These are phyloP conservation scores for Glycine latifolia DNA, from an alignment of 306 rosid species.

Conservation along the genomic window DNA sequence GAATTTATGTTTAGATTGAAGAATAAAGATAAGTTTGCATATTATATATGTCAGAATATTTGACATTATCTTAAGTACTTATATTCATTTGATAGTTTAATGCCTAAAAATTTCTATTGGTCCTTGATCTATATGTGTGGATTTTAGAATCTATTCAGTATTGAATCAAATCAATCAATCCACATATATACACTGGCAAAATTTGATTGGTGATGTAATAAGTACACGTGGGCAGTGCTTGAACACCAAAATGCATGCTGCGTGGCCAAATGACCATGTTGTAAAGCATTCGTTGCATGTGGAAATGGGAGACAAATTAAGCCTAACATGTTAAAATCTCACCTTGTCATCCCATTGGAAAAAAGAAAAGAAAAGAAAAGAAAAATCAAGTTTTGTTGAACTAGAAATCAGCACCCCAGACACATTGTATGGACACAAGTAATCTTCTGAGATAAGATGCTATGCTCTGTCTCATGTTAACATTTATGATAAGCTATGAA, in stretches of 20 bases:
- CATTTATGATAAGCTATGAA: constrained; percentile 51
- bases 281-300: constrained; percentile 40
- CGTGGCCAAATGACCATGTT: constrained; percentile 51
- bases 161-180: neutral
- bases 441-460: constrained; percentile 43
- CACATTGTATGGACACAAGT: constrained; percentile 48
- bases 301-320: constrained; percentile 36
- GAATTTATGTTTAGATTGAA: constrained; percentile 11
- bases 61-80: neutral
- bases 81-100: neutral
- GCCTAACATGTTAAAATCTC: constrained; percentile 17
- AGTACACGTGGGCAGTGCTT: constrained; percentile 53
- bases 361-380: neutral
- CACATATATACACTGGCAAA: neutral
- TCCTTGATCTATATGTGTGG: neutral
- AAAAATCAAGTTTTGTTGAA: neutral
- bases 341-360: neutral
- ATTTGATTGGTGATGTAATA: constrained; percentile 42
- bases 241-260: constrained; percentile 34
- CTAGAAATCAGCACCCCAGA: constrained; percentile 27
- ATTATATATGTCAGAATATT: neutral
- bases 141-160: neutral
- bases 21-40: neutral
- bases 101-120: neutral
- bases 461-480: constrained; percentile 36